Evolutionary conservation across 371 early-diverging fungal species (phyloP).

Genomic region (Mucor plumbeus): DNA sequence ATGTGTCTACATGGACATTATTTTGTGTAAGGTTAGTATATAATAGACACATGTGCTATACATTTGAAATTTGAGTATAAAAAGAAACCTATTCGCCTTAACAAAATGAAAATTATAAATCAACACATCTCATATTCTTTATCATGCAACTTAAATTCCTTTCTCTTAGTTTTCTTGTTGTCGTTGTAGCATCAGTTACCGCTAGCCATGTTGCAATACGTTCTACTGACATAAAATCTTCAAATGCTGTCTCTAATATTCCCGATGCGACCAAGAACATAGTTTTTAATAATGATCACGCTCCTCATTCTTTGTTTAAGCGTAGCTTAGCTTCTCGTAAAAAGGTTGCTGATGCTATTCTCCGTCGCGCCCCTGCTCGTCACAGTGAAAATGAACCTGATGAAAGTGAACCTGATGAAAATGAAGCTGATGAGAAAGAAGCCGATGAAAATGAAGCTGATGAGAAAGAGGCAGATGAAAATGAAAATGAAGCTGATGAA

Average conservation of each 20-base stretch:
- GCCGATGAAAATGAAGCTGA: neutral
- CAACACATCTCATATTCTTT: neutral
- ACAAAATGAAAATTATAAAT: too few relatives aligned
- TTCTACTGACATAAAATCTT: neutral
- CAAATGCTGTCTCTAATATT: neutral
- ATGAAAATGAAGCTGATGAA: neutral
- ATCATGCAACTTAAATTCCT: conserved; percentile 6
- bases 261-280: neutral
- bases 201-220: neutral
- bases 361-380: neutral
- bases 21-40: too few relatives aligned
- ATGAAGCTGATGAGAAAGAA: neutral
- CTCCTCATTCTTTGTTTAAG: too few relatives aligned
- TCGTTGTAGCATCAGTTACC: neutral
- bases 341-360: neutral
- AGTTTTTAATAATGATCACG: too few relatives aligned
- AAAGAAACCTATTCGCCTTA: too few relatives aligned
- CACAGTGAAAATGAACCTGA: neutral
- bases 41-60: too few relatives aligned
- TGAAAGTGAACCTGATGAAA: neutral
- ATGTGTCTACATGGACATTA: too few relatives aligned
- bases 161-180: neutral
- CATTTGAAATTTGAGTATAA: too few relatives aligned
- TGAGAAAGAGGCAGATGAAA: neutral
- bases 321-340: neutral